Percentiles rank a stretch among this genome's conserved stretches.
phyloP scores from a whole-genome alignment of 768 basidiomycete species.

The Tulasnella sp. region DNA sequence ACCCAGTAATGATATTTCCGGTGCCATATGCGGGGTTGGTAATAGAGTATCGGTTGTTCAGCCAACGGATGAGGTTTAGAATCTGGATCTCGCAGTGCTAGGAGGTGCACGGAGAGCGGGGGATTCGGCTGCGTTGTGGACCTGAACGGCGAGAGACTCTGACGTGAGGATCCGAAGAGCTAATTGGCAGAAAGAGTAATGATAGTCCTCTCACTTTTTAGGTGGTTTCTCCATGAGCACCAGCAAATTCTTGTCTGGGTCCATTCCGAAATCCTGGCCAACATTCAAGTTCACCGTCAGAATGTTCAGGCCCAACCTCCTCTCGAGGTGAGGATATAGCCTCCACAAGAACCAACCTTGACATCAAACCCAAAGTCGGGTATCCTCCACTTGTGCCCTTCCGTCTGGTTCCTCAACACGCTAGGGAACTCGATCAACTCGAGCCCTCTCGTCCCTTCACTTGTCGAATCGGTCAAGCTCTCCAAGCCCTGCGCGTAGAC shows the following conservation, averaged over 20 bases:
- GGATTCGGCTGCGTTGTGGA: background rate
- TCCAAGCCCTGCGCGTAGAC: slow-evolving; percentile 23
- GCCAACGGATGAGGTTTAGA: slow-evolving; percentile 7
- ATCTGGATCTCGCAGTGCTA: background rate
- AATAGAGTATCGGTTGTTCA: background rate
- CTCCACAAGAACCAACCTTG: background rate
- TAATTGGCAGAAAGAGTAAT: background rate
- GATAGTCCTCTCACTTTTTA: background rate
- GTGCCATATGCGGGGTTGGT: slow-evolving; percentile 6
- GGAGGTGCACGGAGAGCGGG: slow-evolving; percentile 8
- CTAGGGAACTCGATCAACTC: slow-evolving; percentile 22
- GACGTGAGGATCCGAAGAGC: background rate
- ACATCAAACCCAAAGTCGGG: slow-evolving; percentile 15
- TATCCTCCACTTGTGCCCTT: slow-evolving; percentile 18
- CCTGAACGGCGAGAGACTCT: background rate
- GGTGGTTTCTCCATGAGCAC: slow-evolving; percentile 11
- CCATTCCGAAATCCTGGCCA: slow-evolving; percentile 23
- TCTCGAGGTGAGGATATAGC: background rate
- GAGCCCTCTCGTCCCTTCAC: slow-evolving; percentile 9
- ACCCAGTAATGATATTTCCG: slow-evolving; percentile 12
- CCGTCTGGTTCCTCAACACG: slow-evolving; percentile 8
- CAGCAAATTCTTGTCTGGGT: slow-evolving; percentile 21
- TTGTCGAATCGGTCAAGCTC: background rate
- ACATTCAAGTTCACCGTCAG: background rate
- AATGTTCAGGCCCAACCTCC: background rate